Conservation (phyloP, 495 filamentous ascomycete species). For the Hypoxylon lienhwacheense region DNA sequence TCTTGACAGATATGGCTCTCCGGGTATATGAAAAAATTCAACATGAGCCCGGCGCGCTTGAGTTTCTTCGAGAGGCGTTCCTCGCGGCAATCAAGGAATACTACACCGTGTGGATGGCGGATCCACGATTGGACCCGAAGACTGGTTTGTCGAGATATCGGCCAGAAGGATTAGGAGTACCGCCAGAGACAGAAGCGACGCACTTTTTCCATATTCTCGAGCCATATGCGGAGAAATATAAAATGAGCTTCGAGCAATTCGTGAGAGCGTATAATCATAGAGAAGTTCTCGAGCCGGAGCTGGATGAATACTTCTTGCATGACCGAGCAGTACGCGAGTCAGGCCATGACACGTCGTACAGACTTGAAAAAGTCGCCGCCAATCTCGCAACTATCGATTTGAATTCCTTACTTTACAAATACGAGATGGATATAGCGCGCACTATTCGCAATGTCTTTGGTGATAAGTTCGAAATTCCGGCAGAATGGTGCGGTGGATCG, state of each 20-base stretch:
- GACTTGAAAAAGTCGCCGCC: conserved; percentile 82
- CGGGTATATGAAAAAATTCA: conserved; percentile 86
- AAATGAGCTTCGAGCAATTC: conserved; percentile 77
- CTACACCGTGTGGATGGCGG: conserved; percentile 81
- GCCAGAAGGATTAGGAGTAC: conserved; percentile 85
- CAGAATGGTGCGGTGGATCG: conserved; percentile 67
- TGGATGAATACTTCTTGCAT: conserved; percentile 94
- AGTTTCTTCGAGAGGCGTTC: conserved; percentile 76
- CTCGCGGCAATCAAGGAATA: conserved; percentile 98
- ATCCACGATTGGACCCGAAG: conserved; percentile 74
- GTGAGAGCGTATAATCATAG: conserved; percentile 82
- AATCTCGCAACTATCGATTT: conserved; percentile 92
- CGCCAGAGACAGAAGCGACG: conserved; percentile 87
- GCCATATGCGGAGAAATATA: conserved; percentile 84
- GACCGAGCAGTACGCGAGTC: conserved; percentile 93
- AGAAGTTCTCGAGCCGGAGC: conserved; percentile 75
- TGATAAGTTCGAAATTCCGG: conserved; percentile 75
- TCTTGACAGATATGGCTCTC: conserved; percentile 95
- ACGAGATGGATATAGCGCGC: conserved; percentile 86
- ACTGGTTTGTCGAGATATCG: conserved; percentile 90
- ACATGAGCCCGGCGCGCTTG: conserved; percentile 70
- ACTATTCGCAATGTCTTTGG: conserved; percentile 80
- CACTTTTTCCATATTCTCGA: conserved; percentile 86
- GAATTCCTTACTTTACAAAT: conserved; percentile 92
- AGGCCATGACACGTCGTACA: conserved; percentile 95